Base-by-base conservation (phyloP, 2,329 filamentous ascomycete genomes). In the Phialemonium atrogriseum region DNA sequence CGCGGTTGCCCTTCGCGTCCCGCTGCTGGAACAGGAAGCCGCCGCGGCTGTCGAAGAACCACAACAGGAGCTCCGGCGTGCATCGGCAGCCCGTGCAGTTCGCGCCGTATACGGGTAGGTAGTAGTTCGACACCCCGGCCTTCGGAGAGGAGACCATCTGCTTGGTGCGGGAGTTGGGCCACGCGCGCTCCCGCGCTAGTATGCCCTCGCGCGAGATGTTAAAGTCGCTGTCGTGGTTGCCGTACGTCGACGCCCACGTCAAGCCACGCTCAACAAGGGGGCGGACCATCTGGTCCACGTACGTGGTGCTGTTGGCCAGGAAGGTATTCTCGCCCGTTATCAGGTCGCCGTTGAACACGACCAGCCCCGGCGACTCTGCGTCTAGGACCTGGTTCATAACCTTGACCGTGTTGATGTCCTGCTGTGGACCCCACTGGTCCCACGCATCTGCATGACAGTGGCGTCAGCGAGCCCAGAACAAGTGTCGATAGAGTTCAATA, bases 291-390 rank as follows among this genome's bases (percentile, higher is more conserved):
- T 59, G 46, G 38, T 73, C 63, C 8, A 75, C 26, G 29, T 73
- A 71, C n/a, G 47, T 36, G 1, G 61, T 68, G 28, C 62, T 59
- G 40, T 73, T 73, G 1, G 57, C 46, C 12, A 55, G 36, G 39
- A 56, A 62, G 5, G 62, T 64, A 38, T 70, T 68, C 35, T 80
- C 72, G 20, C 75, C 74, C 0, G 74, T 76, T 34, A 77, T 70
- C 3, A 80, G 55, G 43, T 80, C 77, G 24, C 77, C 76, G 37
- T 78, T 80, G 7, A 80, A 50, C 2, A 80, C 65, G 3, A 73
- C 71, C 1, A 80, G 60, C 25, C 73, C 42, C 44, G 19, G 30
- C 2, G 36, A 33, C 34, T 55, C 53, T 8, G 36, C 27, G 34
- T 60, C 52, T 0, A 63, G 47, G 10, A 63, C 40, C 4, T 40